A percentile compares a stretch with the other conserved stretches of the same genome.
phyloP scores from a whole-genome alignment of 768 basidiomycete species.

The Amanita exitialis region DNA sequence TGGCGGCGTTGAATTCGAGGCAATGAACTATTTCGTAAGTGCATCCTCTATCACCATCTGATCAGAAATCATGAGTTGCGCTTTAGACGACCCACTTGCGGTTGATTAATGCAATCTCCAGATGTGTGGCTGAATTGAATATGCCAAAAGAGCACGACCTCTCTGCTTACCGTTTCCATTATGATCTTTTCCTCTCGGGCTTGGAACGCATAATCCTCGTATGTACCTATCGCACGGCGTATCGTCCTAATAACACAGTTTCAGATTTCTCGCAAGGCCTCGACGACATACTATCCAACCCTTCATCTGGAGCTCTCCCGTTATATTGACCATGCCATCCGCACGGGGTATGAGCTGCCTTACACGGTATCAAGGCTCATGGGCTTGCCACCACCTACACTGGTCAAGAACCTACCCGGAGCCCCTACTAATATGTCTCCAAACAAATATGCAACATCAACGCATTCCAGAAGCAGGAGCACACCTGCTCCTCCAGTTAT shows the following conservation, averaged over 20 bases:
- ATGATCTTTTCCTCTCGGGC: slow-evolving; percentile 83
- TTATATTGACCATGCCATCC: slow-evolving; percentile 60
- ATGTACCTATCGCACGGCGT: slow-evolving; percentile 16
- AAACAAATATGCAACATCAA: slow-evolving; percentile 13
- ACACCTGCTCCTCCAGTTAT: slow-evolving; percentile 22
- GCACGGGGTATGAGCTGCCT: slow-evolving; percentile 69
- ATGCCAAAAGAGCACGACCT: slow-evolving; percentile 59
- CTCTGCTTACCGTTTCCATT: slow-evolving; percentile 77
- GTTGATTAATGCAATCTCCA: slow-evolving; percentile 74
- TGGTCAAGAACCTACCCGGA: slow-evolving; percentile 36
- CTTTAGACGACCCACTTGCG: slow-evolving; percentile 78
- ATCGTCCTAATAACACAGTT: background rate
- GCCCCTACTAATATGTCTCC: slow-evolving; percentile 11
- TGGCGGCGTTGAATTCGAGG: slow-evolving; percentile 96
- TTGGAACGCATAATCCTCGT: slow-evolving; percentile 87
- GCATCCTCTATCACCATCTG: background rate
- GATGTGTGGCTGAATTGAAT: slow-evolving; percentile 52
- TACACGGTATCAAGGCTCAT: slow-evolving; percentile 74
- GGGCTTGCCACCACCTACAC: slow-evolving; percentile 60
- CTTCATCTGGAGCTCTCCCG: slow-evolving; percentile 91
- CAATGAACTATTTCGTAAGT: slow-evolving; percentile 89
- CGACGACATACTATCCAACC: slow-evolving; percentile 86
- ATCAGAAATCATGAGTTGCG: background rate
- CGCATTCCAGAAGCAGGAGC: slow-evolving; percentile 12
- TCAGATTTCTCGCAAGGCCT: slow-evolving; percentile 92